Conservation (phyloP, 2,329 filamentous ascomycete species). For the Colletotrichum shisoi region DNA sequence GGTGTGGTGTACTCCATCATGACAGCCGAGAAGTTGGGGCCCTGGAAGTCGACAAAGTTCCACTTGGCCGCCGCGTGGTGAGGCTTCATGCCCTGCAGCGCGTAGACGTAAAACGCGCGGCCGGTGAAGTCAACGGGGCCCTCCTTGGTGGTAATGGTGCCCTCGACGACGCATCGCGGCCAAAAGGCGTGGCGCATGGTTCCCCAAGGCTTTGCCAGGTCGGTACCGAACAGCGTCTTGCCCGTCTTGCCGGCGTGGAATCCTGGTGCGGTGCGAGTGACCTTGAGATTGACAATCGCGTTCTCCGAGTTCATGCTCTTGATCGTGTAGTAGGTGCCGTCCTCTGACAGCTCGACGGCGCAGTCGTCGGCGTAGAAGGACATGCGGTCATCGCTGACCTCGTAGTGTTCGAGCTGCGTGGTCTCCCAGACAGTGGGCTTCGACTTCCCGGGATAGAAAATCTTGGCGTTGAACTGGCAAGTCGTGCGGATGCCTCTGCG, state of each 20-base stretch:
- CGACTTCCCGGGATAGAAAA: slow-evolving; percentile 78
- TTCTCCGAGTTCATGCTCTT: slow-evolving; percentile 86
- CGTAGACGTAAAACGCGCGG: slow-evolving; percentile 79
- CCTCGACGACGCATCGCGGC: slow-evolving; percentile 84
- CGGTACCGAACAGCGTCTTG: slow-evolving; percentile 84
- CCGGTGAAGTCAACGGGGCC: slow-evolving; percentile 85
- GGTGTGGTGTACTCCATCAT: slow-evolving; percentile 98
- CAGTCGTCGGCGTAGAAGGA: slow-evolving; percentile 87
- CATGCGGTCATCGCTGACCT: slow-evolving; percentile 83
- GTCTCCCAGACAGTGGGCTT: slow-evolving; percentile 85
- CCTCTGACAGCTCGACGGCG: slow-evolving; percentile 84
- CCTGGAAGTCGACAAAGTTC: slow-evolving; percentile 95
- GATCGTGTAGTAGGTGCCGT: slow-evolving; percentile 83
- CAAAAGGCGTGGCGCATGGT: slow-evolving; percentile 92
- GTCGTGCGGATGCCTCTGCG: slow-evolving; percentile 86
- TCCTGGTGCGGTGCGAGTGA: slow-evolving; percentile 78
- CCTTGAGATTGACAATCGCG: slow-evolving; percentile 83
- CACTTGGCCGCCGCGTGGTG: slow-evolving; percentile 91
- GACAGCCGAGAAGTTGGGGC: slow-evolving; percentile 82
- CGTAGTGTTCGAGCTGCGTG: slow-evolving; percentile 77
- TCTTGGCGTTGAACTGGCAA: slow-evolving; percentile 91
- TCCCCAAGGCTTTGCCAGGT: slow-evolving; percentile 87
- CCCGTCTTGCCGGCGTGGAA: slow-evolving; percentile 87
- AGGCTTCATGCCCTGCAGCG: slow-evolving; percentile 97
- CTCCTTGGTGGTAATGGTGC: slow-evolving; percentile 82